Evolutionary conservation across 129 eudicot genomes (phyloP), one percentile per base, ranked within the genome.

Genomic region (Tanacetum coccineum): DNA sequence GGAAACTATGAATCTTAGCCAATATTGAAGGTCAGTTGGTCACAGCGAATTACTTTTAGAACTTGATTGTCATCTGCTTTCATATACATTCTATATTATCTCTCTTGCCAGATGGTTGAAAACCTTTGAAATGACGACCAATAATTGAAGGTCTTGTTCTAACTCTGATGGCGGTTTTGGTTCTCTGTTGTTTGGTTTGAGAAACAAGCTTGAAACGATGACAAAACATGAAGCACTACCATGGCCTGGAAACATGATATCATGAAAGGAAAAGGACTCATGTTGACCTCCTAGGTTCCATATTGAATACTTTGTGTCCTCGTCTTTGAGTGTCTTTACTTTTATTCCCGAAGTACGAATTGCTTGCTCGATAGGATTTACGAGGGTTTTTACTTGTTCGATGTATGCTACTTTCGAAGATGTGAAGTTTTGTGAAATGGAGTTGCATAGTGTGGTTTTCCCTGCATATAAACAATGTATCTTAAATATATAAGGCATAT

Each of bases 261-360:
- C 96, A 4, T 92, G 98, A 57, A 88, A 78, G 36, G 96, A 78
- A 47, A 56, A 86, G 54, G 84, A 72, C n/a, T 85, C 98, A 11
- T 83, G 91, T 78, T 86, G 95, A 40, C 95, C 91, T 21, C 85
- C 95, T 7, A 92, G 85, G 70, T 92, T 92, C 98, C 98, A 88
- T 64, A 88, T 79, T 0, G 98, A 85, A 74, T 88, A 78, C 78
- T 84, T 92, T 19, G 81, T 83, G 53, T 82, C 87, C 76, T 88
- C 96, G 45, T 88, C 95, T 74, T 79, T 85, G 74, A 80, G 74
- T 21, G 79, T 80, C 76, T 74, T 88, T 60, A 92, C 79, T 47
- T 83, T 92, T 70, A 88, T 86, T 18, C 95, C 98, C 20, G 80
- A 70, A 26, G 82, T 69, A 76, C 72, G 80, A 48, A 88, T 81